Percentiles rank a stretch among this genome's conserved stretches.
Conservation (phyloP, 805 yeast genomes). For the Wickerhamomyces pijperi region DNA sequence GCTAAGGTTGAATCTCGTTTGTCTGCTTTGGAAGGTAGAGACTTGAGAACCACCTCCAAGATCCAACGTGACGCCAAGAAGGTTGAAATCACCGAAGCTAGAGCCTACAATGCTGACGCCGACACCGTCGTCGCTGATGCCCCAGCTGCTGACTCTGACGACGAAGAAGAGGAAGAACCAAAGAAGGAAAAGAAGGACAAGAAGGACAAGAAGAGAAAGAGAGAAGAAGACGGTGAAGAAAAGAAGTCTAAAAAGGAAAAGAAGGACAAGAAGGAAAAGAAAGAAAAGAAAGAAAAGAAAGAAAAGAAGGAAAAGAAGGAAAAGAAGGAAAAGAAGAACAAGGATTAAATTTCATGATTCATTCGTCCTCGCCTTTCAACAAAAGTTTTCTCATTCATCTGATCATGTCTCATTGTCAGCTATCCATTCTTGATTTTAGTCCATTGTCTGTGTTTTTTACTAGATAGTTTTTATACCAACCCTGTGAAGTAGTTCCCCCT, state of each 20-base stretch:
- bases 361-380: too few species aligned
- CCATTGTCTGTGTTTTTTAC: too few species aligned
- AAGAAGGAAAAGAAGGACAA: constrained; percentile 24
- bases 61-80: constrained; percentile 75
- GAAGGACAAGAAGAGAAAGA: constrained; percentile 25
- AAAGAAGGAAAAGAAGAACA: background rate
- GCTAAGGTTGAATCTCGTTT: constrained; percentile 90
- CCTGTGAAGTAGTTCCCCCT: background rate
- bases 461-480: background rate
- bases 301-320: constrained; percentile 11
- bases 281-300: constrained; percentile 8
- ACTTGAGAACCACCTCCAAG: constrained; percentile 80
- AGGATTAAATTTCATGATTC: constrained; percentile 1
- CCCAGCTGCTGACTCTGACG: constrained; percentile 19
- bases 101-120: constrained; percentile 91
- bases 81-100: constrained; percentile 74
- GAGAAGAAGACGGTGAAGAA: constrained; percentile 23
- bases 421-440: background rate
- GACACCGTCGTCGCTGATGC: constrained; percentile 48
- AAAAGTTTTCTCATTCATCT: too few species aligned
- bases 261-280: constrained; percentile 12
- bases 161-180: constrained; percentile 25
- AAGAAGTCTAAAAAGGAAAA: constrained; percentile 16
- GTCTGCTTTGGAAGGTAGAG: constrained; percentile 94
- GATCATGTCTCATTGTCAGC: too few species aligned